Base-by-base conservation (phyloP, 345 rosid species). In the Bruguiera parviflora region DNA sequence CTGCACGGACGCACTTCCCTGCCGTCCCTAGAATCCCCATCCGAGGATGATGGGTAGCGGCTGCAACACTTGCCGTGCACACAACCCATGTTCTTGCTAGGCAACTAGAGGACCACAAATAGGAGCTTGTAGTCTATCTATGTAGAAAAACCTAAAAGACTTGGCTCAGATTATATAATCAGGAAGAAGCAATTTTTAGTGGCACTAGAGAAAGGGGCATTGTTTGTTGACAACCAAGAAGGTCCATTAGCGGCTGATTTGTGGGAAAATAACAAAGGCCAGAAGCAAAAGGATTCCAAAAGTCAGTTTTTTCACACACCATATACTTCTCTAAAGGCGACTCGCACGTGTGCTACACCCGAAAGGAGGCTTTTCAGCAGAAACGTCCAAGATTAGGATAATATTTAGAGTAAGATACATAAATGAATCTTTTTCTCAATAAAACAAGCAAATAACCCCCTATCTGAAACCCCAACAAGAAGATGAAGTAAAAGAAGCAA, bases 51-150 rank as follows among this genome's bases (percentile, higher is more conserved):
- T n/a, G 89, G 88, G 73, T 83, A 82, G 11, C 87, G 81, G 24
- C 86, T 64, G 66, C 96, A 87, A 69, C 92, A 92, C 87, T 88
- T 95, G 60, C 98, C 86, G 37, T 88, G 88, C 60, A 85, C 88
- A 84, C 98, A 95, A 63, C 99, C 99, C 98, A 92, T 94, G 68
- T 66, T 31, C 62, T 57, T 25, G 32, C 47, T 52, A 53, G 15
- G 64, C 28, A 64, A 32, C 51, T 63, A 51, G 58, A 33, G 56
- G 49, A 37, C 67, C 64, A 55, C 70, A 64, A 62, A 59, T 25
- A 53, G 16, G n/a, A 47, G 55, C 57, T 69, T 56, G 28, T 10
- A 24, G 67, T 29, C 53, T 32, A 59, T 63, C 73, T 73, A 74
- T 47, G 87, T 71, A 53, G 27, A 67, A 79, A 68, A 58, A 49